Conservation (phyloP, 2,329 filamentous ascomycete species). For the Alternaria postmessia region DNA sequence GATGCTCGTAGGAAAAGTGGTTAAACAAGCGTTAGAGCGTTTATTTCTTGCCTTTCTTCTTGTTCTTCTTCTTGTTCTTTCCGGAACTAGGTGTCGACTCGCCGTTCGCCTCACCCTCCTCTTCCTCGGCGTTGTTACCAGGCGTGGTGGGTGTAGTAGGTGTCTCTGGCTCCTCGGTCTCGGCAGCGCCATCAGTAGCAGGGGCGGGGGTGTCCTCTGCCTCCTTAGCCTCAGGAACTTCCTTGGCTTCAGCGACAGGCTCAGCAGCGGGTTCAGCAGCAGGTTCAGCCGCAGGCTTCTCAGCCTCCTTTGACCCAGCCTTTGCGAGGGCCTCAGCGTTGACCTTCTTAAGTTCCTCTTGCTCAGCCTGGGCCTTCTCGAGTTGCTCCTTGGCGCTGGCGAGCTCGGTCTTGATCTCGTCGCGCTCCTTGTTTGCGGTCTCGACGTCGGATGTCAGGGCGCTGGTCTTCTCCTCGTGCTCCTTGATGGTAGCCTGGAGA, state of each 20-base stretch:
- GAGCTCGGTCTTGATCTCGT: conserved; percentile 29
- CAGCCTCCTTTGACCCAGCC: conserved; percentile 28
- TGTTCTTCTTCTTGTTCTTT: conserved; percentile 27
- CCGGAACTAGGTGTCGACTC: conserved; percentile 9
- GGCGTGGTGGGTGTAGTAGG: conserved; percentile 10
- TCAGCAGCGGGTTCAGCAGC: conserved; percentile 1
- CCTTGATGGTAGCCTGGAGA: conserved; percentile 22
- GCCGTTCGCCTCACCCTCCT: conserved; percentile 4
- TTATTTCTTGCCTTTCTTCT: conserved; percentile 31
- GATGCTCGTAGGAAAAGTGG: background rate
- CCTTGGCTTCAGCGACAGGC: conserved; percentile 1
- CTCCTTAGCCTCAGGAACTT: conserved; percentile 4
- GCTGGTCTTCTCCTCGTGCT: conserved; percentile 25
- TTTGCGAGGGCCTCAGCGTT: conserved; percentile 26
- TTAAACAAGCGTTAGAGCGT: background rate
- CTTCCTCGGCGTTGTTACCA: conserved; percentile 7
- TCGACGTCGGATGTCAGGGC: conserved; percentile 23
- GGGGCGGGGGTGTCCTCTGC: background rate
- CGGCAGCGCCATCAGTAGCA: background rate
- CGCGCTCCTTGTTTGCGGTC: conserved; percentile 29
- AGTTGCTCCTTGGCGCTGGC: conserved; percentile 31
- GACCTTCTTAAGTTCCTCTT: conserved; percentile 26
- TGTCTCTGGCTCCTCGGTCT: conserved; percentile 7
- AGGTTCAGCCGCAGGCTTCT: conserved; percentile 14
- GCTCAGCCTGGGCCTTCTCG: conserved; percentile 26